A percentile compares a stretch with the other conserved stretches of the same genome.
Evolutionary conservation across 2,329 filamentous ascomycete genomes (phyloP).

Genomic region (Phaeosphaeriaceae sp.): DNA sequence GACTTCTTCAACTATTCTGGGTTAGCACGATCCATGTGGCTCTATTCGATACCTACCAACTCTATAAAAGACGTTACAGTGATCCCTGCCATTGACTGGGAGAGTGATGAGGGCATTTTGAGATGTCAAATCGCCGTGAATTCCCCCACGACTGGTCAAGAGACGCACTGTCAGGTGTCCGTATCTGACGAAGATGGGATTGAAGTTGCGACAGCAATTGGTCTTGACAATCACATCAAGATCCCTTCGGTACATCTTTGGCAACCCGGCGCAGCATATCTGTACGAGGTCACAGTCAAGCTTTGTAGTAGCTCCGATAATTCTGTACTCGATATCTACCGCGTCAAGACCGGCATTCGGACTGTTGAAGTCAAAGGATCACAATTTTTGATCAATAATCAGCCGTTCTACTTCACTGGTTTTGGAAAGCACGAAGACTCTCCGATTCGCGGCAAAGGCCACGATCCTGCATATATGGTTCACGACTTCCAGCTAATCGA

Average conservation of each 20-base stretch:
- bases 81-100: constrained; percentile 8
- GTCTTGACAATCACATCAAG: constrained; percentile 1
- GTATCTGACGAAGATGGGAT: constrained; percentile 5
- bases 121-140: constrained; percentile 1
- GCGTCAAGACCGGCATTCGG: constrained; percentile 11
- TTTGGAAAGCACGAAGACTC: constrained; percentile 20
- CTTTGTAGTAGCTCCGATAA: not conserved
- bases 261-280: constrained; percentile 15
- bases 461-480: constrained; percentile 18
- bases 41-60: constrained; percentile 10
- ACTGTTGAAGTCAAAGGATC: constrained; percentile 8
- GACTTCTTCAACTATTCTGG: constrained; percentile 22
- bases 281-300: constrained; percentile 10
- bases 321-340: constrained; percentile 7
- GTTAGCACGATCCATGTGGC: constrained; percentile 16
- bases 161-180: not conserved
- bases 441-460: constrained; percentile 15
- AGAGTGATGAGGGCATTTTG: constrained; percentile 5
- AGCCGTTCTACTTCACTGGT: constrained; percentile 19
- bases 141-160: not conserved
- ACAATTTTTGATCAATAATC: constrained; percentile 15
- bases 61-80: constrained; percentile 11
- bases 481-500: constrained; percentile 17
- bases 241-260: constrained; percentile 8
- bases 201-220: constrained; percentile 1